Evolutionary conservation across 306 rosid genomes (phyloP).

Genomic region (Glycyrrhiza uralensis): DNA sequence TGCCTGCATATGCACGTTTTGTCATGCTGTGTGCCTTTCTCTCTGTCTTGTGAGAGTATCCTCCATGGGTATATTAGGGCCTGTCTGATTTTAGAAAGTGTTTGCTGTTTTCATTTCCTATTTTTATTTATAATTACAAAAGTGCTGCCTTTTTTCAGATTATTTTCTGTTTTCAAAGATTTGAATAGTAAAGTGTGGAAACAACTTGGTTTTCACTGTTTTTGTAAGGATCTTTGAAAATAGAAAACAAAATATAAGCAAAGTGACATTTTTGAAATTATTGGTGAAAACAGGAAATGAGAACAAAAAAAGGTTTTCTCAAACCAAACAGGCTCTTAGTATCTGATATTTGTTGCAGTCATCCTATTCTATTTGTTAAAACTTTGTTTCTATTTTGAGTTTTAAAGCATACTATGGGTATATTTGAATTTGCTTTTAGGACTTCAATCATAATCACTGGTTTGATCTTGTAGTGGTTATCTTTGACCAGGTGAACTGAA

Average conservation of each 20-base stretch:
- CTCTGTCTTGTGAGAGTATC: background rate
- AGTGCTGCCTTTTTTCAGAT: background rate
- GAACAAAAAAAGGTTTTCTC: background rate
- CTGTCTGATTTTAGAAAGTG: background rate
- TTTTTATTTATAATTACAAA: background rate
- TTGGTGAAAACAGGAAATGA: background rate
- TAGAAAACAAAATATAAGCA: background rate
- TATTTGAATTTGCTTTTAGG: conserved; percentile 5
- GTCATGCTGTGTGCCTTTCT: background rate
- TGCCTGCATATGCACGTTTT: conserved; percentile 1
- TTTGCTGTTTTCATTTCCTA: background rate
- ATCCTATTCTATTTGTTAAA: background rate
- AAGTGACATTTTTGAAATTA: background rate
- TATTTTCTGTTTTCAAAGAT: background rate
- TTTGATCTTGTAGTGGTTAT: conserved; percentile 25
- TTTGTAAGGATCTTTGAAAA: background rate
- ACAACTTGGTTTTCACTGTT: background rate
- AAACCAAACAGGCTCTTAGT: background rate
- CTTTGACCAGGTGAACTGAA: conserved; percentile 64
- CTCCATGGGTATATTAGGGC: background rate
- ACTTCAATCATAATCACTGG: background rate
- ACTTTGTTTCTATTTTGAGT: background rate
- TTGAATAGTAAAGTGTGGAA: background rate
- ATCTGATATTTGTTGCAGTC: conserved; percentile 15
- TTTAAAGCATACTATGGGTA: background rate